Conservation (phyloP, 2,329 filamentous ascomycete species). For the Verticillium isaacii region DNA sequence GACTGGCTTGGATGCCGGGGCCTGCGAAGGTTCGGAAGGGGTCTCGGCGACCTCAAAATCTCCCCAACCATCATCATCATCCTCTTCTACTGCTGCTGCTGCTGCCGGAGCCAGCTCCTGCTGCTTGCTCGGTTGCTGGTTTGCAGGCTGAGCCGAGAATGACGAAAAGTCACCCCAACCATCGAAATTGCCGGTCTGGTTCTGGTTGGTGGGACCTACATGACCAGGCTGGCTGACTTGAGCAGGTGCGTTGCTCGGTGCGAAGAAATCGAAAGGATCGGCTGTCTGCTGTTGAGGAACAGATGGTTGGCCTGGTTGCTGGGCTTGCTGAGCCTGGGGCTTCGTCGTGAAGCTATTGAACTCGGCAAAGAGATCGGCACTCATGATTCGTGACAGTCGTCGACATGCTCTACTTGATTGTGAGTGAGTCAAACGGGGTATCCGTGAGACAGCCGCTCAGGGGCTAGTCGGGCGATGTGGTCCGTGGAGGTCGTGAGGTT, state of each 20-base stretch:
- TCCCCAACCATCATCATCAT: slow-evolving; percentile 62
- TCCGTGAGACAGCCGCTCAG: neutral
- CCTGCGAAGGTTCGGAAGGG: neutral
- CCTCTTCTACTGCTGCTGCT: slow-evolving; percentile 25
- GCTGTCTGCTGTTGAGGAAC: neutral
- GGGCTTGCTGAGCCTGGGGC: slow-evolving; percentile 15
- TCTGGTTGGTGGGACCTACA: slow-evolving; percentile 2
- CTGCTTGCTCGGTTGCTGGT: slow-evolving; percentile 5
- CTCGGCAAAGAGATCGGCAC: slow-evolving; percentile 60
- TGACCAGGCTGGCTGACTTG: slow-evolving; percentile 2
- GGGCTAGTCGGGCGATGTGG: neutral
- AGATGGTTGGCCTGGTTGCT: slow-evolving; percentile 16
- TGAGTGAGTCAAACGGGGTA: neutral
- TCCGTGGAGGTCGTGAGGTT: neutral
- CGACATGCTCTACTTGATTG: neutral
- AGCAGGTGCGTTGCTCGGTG: neutral
- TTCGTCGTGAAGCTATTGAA: slow-evolving; percentile 47
- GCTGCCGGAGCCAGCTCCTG: slow-evolving; percentile 6
- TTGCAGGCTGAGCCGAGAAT: slow-evolving; percentile 6
- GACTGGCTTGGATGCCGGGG: slow-evolving; percentile 16
- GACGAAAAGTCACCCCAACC: slow-evolving; percentile 17
- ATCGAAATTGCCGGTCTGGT: slow-evolving; percentile 2
- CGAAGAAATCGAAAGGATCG: neutral
- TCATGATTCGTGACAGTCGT: slow-evolving; percentile 38
- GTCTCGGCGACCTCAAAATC: slow-evolving; percentile 58